These are phyloP conservation scores for Polytrichum commune DNA, from an alignment of 225 moss, liverwort and hornwort species.

Conservation along the genomic window DNA sequence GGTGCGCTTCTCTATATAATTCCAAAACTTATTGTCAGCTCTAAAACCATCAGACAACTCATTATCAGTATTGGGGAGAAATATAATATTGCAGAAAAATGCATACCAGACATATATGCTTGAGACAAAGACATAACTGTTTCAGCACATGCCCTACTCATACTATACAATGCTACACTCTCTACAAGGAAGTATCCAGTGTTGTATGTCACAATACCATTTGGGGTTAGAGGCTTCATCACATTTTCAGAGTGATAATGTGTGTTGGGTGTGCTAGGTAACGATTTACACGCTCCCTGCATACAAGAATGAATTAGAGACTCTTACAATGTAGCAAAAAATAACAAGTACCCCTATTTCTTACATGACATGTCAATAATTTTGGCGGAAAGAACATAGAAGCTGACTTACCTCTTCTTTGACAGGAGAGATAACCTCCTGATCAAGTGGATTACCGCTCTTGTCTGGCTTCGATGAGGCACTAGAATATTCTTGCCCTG, in stretches of 20 bases:
- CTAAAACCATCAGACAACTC: not conserved
- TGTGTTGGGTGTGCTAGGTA: not conserved
- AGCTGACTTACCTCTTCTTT: constrained; percentile 24
- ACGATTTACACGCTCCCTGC: too few species aligned
- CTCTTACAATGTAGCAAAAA: too few species aligned
- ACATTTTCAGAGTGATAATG: not conserved
- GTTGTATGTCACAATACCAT: constrained; percentile 1
- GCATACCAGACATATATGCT: too few species aligned
- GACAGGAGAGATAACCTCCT: constrained; percentile 14
- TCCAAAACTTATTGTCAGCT: not conserved
- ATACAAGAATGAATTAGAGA: too few species aligned
- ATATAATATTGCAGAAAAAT: not conserved
- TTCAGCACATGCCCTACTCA: too few species aligned
- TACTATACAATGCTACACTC: too few species aligned
- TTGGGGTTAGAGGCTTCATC: constrained; percentile 7
- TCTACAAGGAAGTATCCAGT: too few species aligned
- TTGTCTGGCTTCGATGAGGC: constrained; percentile 26
- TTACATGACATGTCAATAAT: too few species aligned
- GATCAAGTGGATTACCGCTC: constrained; percentile 16
- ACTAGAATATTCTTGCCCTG: constrained; percentile 20
- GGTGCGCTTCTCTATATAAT: constrained; percentile 20
- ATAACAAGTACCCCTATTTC: too few species aligned
- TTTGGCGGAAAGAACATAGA: too few species aligned
- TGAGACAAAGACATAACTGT: too few species aligned
- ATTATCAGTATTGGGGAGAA: not conserved